These are phyloP conservation scores for Coprinellus micaceus DNA, from an alignment of 768 basidiomycete genomes.

Conservation along the genomic window DNA sequence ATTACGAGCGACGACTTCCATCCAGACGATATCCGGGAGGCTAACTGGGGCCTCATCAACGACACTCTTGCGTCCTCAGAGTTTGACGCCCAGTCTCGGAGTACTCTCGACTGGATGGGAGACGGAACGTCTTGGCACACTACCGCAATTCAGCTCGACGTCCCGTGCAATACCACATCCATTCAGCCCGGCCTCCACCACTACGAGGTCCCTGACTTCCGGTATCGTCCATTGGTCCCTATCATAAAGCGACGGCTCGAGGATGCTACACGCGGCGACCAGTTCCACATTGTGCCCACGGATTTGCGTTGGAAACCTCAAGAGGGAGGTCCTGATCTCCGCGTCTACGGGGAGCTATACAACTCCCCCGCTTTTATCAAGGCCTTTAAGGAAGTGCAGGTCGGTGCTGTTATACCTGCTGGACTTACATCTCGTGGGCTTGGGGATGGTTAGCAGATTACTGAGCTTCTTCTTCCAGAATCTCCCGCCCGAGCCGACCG, in stretches of 20 bases:
- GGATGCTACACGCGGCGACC: neutral
- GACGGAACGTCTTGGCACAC: neutral
- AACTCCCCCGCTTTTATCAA: conserved; percentile 28
- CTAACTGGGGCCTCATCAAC: neutral
- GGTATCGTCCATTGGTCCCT: neutral
- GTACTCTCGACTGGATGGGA: too few species aligned
- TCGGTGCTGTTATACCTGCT: conserved; percentile 9
- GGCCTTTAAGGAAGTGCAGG: conserved; percentile 24
- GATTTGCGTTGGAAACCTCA: conserved; percentile 15
- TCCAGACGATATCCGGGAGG: neutral
- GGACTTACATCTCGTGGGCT: too few species aligned
- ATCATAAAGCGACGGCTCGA: neutral
- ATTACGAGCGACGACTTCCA: neutral
- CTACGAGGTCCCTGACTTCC: neutral
- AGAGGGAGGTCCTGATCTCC: conserved; percentile 15
- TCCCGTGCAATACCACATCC: neutral
- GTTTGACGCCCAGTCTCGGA: too few species aligned
- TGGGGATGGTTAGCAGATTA: too few species aligned
- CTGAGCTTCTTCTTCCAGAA: neutral
- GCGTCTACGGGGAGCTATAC: conserved; percentile 27
- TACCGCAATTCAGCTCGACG: neutral
- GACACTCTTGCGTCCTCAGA: neutral
- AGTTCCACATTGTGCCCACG: conserved; percentile 16
- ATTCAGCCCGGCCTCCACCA: neutral
- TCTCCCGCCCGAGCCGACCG: too few species aligned